phyloP scores from a whole-genome alignment of 495 filamentous ascomycete species.

The Talaromyces proteolyticus region DNA sequence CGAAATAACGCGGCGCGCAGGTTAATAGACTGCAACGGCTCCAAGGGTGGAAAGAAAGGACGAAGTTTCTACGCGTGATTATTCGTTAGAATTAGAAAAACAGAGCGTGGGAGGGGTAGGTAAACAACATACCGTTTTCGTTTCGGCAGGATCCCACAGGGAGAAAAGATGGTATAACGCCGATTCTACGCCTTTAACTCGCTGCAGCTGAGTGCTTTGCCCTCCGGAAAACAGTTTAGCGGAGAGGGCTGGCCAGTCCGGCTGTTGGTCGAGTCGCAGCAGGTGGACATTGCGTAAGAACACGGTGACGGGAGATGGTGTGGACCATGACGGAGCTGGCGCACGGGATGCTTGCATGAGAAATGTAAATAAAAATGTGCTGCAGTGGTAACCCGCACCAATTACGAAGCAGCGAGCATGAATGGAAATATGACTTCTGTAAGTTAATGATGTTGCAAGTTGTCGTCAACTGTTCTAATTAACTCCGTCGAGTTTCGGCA shows the following conservation, averaged over 20 bases:
- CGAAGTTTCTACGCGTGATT: slow-evolving; percentile 60
- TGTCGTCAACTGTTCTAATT: too few species aligned
- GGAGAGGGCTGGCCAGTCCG: slow-evolving; percentile 73
- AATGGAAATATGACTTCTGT: too few species aligned
- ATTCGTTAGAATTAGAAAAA: neutral
- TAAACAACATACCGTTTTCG: slow-evolving; percentile 58
- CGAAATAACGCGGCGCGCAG: slow-evolving; percentile 80
- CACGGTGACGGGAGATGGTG: slow-evolving; percentile 52
- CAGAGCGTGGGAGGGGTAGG: slow-evolving; percentile 1
- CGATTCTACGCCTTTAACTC: slow-evolving; percentile 78
- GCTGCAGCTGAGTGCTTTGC: slow-evolving; percentile 68
- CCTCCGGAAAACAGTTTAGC: slow-evolving; percentile 58
- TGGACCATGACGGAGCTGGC: slow-evolving; percentile 17
- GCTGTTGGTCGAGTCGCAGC: slow-evolving; percentile 64
- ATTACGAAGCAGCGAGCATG: neutral
- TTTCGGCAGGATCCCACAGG: slow-evolving; percentile 71
- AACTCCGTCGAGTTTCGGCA: too few species aligned
- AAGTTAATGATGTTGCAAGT: too few species aligned
- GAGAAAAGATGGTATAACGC: slow-evolving; percentile 73
- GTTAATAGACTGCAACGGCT: slow-evolving; percentile 82
- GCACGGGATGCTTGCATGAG: slow-evolving; percentile 5
- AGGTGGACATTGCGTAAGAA: slow-evolving; percentile 77
- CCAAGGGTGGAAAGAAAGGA: slow-evolving; percentile 82
- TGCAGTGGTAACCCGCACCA: neutral
- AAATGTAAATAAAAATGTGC: neutral